phyloP scores from a whole-genome alignment of 2,329 filamentous ascomycete genomes.

The Cordyceps cateniannulata region DNA sequence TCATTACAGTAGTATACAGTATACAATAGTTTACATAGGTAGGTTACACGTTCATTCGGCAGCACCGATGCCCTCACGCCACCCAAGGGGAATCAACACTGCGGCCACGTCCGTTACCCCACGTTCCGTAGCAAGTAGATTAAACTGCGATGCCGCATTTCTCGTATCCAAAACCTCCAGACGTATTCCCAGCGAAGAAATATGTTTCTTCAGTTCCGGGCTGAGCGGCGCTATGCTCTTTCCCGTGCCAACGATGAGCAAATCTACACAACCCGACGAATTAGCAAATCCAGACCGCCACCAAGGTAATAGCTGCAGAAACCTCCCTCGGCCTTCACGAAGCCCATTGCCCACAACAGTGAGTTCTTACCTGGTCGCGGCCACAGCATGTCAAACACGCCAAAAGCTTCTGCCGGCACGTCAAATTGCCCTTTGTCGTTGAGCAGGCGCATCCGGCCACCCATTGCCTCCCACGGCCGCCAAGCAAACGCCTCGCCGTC shows the following conservation, averaged over 20 bases:
- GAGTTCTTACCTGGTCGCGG: constrained; percentile 81
- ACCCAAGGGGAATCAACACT: constrained; percentile 79
- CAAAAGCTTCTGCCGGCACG: constrained; percentile 63
- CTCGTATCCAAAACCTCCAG: constrained; percentile 87
- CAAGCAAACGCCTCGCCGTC: constrained; percentile 84
- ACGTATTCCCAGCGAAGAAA: constrained; percentile 74
- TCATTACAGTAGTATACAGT: constrained; percentile 2
- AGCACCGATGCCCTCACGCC: constrained; percentile 56
- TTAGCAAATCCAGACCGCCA: constrained; percentile 6
- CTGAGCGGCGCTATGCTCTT: constrained; percentile 68
- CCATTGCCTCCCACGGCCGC: constrained; percentile 65
- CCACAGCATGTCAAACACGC: constrained; percentile 70
- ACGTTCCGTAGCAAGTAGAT: constrained; percentile 87
- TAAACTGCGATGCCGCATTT: constrained; percentile 92
- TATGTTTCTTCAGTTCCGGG: constrained; percentile 62
- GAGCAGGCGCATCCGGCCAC: constrained; percentile 42
- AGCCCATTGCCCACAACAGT: too few relatives aligned
- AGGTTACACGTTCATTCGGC: constrained; percentile 14
- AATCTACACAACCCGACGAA: constrained; percentile 49
- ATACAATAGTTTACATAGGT: constrained; percentile 10
- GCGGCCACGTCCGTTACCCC: constrained; percentile 81
- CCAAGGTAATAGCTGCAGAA: not conserved
- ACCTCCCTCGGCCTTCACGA: too few relatives aligned
- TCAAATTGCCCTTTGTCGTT: constrained; percentile 82
- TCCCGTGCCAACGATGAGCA: constrained; percentile 85